These are phyloP conservation scores for Salix caprea DNA, from an alignment of 345 rosid species.

Conservation along the genomic window DNA sequence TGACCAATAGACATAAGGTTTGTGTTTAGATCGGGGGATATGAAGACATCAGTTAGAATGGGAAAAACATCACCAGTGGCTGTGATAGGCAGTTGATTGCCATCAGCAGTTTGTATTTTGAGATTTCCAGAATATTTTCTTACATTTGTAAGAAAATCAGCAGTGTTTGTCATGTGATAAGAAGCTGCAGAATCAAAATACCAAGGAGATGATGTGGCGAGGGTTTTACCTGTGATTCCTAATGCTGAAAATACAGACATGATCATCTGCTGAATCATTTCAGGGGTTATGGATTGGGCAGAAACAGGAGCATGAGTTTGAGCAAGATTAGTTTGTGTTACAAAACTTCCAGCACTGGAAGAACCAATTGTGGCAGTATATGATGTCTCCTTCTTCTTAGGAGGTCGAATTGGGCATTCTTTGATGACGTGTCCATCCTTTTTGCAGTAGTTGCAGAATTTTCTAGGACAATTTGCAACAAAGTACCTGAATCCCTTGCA, in stretches of 20 bases:
- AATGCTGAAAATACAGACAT: neutral
- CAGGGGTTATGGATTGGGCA: neutral
- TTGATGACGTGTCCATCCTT: neutral
- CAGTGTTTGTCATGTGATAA: neutral
- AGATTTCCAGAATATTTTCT: neutral
- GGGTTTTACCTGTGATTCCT: neutral
- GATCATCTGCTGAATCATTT: slow-evolving; percentile 18
- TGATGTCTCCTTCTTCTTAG: neutral
- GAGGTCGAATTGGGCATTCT: neutral
- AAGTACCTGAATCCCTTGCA: neutral
- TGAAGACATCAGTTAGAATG: neutral
- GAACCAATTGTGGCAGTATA: neutral
- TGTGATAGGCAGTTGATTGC: neutral
- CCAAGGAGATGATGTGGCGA: neutral
- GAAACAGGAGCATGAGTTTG: too few relatives aligned
- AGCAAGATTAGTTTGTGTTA: neutral
- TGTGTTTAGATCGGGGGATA: neutral
- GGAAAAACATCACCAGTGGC: neutral
- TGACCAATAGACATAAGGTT: neutral
- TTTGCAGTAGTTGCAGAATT: neutral
- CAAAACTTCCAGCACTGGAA: too few relatives aligned
- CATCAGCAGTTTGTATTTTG: neutral
- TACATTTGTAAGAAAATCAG: neutral
- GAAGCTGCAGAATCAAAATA: neutral
- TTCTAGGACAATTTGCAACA: fast-evolving